Conservation (phyloP, 768 basidiomycete genomes). For the Calvatia gigantea region DNA sequence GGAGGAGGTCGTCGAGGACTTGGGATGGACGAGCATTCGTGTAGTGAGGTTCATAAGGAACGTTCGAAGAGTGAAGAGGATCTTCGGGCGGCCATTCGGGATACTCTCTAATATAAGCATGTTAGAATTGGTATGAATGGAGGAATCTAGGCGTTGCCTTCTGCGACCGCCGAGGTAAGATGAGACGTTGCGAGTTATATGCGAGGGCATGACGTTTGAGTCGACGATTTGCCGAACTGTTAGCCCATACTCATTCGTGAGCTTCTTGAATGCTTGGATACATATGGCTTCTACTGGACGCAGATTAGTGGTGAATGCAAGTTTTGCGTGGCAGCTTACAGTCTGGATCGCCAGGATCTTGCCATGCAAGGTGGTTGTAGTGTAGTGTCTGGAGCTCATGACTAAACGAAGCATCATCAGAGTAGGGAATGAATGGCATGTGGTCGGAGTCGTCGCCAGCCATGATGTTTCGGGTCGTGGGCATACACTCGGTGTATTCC, state of each 20-base stretch:
- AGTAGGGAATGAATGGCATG: conserved; percentile 60
- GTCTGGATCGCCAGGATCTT: conserved; percentile 31
- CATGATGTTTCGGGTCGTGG: conserved; percentile 41
- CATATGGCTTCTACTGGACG: conserved; percentile 46
- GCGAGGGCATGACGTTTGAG: conserved; percentile 39
- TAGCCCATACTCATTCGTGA: conserved; percentile 36
- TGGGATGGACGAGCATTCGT: conserved; percentile 15
- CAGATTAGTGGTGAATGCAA: not conserved
- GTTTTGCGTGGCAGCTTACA: conserved; percentile 22
- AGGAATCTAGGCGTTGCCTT: not conserved
- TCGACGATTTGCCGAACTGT: conserved; percentile 43
- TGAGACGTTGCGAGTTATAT: not conserved
- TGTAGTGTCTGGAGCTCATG: conserved; percentile 32
- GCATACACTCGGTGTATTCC: conserved; percentile 56
- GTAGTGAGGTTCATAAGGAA: conserved; percentile 5
- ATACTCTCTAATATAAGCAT: conserved; percentile 24
- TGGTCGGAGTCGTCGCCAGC: conserved; percentile 55
- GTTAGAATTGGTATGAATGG: not conserved
- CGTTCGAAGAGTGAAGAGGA: conserved; percentile 6
- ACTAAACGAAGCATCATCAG: conserved; percentile 57
- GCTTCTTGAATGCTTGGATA: conserved; percentile 41
- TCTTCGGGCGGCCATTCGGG: conserved; percentile 25
- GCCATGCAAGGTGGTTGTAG: conserved; percentile 52
- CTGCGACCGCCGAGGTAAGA: conserved; percentile 3
- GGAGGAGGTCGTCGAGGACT: conserved; percentile 29